These are phyloP conservation scores for Colletotrichum sp. DNA, from an alignment of 2,329 filamentous ascomycete species.

Conservation along the genomic window DNA sequence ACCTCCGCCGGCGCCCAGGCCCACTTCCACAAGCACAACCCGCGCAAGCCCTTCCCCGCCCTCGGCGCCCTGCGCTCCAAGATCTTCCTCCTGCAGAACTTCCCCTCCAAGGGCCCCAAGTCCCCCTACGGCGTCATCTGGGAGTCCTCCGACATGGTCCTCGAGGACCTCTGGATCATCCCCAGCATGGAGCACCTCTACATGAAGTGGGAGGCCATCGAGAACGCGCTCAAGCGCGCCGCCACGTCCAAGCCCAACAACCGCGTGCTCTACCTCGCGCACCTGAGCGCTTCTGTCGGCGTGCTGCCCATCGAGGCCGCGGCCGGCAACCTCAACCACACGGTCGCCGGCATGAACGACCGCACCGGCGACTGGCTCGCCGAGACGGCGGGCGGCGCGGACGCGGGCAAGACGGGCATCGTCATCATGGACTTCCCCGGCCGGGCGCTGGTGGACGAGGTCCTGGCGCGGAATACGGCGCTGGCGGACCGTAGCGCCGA, in stretches of 20 bases:
- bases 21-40: constrained; percentile 41
- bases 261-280: constrained; percentile 46
- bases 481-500: constrained; percentile 20
- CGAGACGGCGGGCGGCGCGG: constrained; percentile 10
- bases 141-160: constrained; percentile 47
- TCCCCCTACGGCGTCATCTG: constrained; percentile 48
- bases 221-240: constrained; percentile 42
- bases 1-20: constrained; percentile 38
- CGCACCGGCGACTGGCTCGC: constrained; percentile 49
- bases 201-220: constrained; percentile 53
- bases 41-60: constrained; percentile 40
- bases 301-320: constrained; percentile 56
- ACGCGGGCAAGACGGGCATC: constrained; percentile 42
- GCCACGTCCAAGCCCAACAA: constrained; percentile 34
- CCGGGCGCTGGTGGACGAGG: constrained; percentile 42
- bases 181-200: constrained; percentile 45
- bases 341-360: constrained; percentile 54
- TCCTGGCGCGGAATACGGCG: constrained; percentile 45
- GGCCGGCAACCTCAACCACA: constrained; percentile 47
- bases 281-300: constrained; percentile 52
- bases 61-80: constrained; percentile 50
- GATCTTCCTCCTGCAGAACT: constrained; percentile 54
- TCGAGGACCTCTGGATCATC: constrained; percentile 55
- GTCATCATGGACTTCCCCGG: constrained; percentile 57
- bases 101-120: constrained; percentile 31